Conservation (phyloP, 805 yeast species). For the Teunomyces kruisii region DNA sequence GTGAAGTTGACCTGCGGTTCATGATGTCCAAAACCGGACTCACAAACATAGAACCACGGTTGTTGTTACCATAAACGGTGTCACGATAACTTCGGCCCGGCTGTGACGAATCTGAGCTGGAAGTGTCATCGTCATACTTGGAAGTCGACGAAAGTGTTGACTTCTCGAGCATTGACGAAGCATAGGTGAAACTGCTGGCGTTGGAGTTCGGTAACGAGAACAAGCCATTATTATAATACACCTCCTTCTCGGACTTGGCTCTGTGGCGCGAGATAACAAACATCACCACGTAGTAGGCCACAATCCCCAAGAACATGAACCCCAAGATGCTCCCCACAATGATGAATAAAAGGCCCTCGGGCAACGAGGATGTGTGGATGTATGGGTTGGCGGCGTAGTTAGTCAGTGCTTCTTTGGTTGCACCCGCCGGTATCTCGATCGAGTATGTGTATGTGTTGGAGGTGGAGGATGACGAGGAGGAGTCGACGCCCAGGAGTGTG, state of each 20-base stretch:
- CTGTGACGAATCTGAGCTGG: conserved; percentile 11
- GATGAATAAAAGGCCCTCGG: conserved; percentile 43
- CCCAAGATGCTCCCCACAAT: conserved; percentile 38
- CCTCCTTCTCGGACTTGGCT: conserved; percentile 35
- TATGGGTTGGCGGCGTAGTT: conserved; percentile 25
- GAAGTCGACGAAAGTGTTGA: conserved; percentile 14
- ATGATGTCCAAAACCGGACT: conserved; percentile 50
- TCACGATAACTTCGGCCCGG: conserved; percentile 32
- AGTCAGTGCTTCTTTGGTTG: background rate
- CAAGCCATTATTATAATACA: conserved; percentile 19
- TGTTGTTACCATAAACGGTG: conserved; percentile 15
- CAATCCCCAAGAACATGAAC: conserved; percentile 15
- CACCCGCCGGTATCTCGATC: conserved; percentile 5
- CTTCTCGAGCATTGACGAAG: conserved; percentile 25
- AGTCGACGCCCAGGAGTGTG: background rate
- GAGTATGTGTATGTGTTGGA: conserved; percentile 2
- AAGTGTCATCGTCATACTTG: conserved; percentile 9
- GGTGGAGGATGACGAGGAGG: background rate
- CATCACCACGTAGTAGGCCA: conserved; percentile 20
- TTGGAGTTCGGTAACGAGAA: conserved; percentile 9
- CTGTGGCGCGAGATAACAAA: conserved; percentile 21
- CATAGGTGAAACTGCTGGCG: conserved; percentile 14
- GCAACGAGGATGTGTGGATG: conserved; percentile 21
- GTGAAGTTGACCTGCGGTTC: conserved; percentile 13
- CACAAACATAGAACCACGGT: conserved; percentile 48